Evolutionary conservation across 2,329 filamentous ascomycete genomes (phyloP).

Genomic region (Sarocladium kiliense): DNA sequence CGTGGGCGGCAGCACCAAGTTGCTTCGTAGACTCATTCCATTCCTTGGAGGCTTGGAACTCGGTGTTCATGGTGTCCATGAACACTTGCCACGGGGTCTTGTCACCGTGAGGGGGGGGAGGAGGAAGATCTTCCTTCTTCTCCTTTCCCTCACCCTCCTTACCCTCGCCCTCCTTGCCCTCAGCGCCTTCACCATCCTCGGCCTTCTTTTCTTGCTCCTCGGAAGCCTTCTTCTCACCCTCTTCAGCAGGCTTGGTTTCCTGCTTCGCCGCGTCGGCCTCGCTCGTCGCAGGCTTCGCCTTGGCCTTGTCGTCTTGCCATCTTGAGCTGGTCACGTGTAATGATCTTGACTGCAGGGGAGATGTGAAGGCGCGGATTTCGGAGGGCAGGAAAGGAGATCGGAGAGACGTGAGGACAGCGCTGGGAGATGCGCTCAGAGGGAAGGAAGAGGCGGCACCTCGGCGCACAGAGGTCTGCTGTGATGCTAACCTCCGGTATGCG

Average conservation of each 20-base stretch:
- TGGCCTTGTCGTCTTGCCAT: slow-evolving; percentile 29
- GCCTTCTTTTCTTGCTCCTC: slow-evolving; percentile 30
- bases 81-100: slow-evolving; percentile 99
- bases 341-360: slow-evolving; percentile 27
- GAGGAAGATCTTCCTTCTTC: slow-evolving; percentile 66
- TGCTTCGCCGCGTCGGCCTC: slow-evolving; percentile 38
- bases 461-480: slow-evolving; percentile 23
- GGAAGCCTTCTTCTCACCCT: slow-evolving; percentile 13
- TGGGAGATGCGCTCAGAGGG: slow-evolving; percentile 20
- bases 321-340: slow-evolving; percentile 26
- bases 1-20: slow-evolving; percentile 78
- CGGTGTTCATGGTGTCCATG: slow-evolving; percentile 86
- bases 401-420: slow-evolving; percentile 30
- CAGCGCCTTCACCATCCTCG: slow-evolving; percentile 39
- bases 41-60: slow-evolving; percentile 96
- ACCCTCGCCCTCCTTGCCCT: slow-evolving; percentile 36
- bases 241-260: slow-evolving; percentile 38
- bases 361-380: slow-evolving; percentile 21
- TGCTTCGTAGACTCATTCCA: slow-evolving; percentile 99
- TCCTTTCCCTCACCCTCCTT: too few species aligned
- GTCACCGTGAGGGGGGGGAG: slow-evolving; percentile 93
- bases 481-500: slow-evolving; percentile 43
- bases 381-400: slow-evolving; percentile 40
- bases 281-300: slow-evolving; percentile 17
- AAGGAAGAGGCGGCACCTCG: slow-evolving; percentile 19